Evolutionary conservation across 1,284 basidiomycete genomes (phyloP), one percentile per base, ranked within the genome.

Genomic region (Marasmius oreades): DNA sequence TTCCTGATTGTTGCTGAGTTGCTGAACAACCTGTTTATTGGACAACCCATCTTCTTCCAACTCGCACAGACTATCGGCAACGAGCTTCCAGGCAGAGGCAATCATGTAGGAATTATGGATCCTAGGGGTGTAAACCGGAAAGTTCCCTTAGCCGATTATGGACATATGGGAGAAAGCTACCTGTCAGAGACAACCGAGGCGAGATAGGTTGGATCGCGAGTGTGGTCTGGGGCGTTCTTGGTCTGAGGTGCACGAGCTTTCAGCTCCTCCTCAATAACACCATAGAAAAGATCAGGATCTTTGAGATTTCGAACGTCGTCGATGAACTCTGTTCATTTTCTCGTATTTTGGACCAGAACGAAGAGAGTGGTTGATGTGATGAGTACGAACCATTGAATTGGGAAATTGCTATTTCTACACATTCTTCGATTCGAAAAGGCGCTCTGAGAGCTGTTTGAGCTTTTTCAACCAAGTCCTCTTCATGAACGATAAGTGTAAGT

Each of bases 61-160:
- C 26, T 79, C 73, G 45, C 74, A 74, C 45, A 91, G 69, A 31
- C 73, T 75, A 54, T 85, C 77, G 16, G 77, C 70, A 16, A 88
- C 79, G 52, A 90, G 73, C 59, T 77, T 84, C 90, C 90, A 92
- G 3, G 81, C 85, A 11, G 88, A 83, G 22, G 88, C 85, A 48
- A 91, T 75, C 79, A 87, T 82, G 69, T 89, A 90, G 5, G 82
- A 69, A 66, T 92, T 92, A 68, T 92, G 89, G 53, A 91, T 77
- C 67, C 88, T 90, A 53, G 10, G 20, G 31, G 28, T 28, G 12
- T 14, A 28, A 12, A 31, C 22, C 20, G 33, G 42, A 22, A 20
- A 22, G 33, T 20, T 46, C 16, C 14, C 12, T 16, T 2, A 45
- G 36, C 26, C 42, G n/a, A 55, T 16, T 39, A n/a, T 24, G 55